Conservation (phyloP, 2,329 filamentous ascomycete genomes). For the Fusarium continuum region DNA sequence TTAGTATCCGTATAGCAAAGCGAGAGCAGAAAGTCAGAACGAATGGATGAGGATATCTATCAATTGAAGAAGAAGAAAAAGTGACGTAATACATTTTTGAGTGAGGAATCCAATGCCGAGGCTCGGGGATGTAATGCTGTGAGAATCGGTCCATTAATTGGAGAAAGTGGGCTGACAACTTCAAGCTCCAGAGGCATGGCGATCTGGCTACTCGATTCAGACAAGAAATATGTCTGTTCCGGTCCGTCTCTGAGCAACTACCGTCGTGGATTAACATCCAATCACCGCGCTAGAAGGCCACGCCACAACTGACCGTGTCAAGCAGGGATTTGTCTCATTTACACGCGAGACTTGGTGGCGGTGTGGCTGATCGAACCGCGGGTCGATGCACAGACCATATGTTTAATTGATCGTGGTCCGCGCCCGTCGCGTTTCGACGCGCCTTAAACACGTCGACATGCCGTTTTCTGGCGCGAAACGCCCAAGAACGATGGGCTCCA, state of each 20-base stretch:
- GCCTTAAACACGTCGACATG: constrained; percentile 38
- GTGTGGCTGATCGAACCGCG: constrained; percentile 29
- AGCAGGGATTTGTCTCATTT: background rate
- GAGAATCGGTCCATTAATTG: constrained; percentile 4
- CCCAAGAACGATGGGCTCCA: constrained; percentile 15
- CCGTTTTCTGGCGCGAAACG: constrained; percentile 38
- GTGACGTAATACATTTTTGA: constrained; percentile 42
- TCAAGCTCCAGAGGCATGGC: constrained; percentile 20
- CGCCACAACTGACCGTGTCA: background rate
- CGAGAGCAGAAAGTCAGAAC: background rate
- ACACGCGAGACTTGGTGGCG: constrained; percentile 12
- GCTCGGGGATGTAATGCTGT: constrained; percentile 1
- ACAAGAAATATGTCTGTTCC: background rate
- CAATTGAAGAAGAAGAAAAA: constrained; percentile 11
- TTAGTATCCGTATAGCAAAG: background rate
- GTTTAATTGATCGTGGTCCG: constrained; percentile 45
- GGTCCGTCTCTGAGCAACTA: constrained; percentile 18
- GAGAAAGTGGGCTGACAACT: constrained; percentile 30
- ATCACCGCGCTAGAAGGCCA: constrained; percentile 20
- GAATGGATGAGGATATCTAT: constrained; percentile 10
- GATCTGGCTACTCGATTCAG: constrained; percentile 31
- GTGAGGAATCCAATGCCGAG: background rate
- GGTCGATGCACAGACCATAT: constrained; percentile 38
- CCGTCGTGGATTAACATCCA: constrained; percentile 14
- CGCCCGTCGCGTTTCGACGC: constrained; percentile 48